Percentiles rank a stretch among this genome's conserved stretches.
These are phyloP conservation scores for Lecanicillium sp. DNA, from an alignment of 2,329 filamentous ascomycete genomes.

Conservation along the genomic window DNA sequence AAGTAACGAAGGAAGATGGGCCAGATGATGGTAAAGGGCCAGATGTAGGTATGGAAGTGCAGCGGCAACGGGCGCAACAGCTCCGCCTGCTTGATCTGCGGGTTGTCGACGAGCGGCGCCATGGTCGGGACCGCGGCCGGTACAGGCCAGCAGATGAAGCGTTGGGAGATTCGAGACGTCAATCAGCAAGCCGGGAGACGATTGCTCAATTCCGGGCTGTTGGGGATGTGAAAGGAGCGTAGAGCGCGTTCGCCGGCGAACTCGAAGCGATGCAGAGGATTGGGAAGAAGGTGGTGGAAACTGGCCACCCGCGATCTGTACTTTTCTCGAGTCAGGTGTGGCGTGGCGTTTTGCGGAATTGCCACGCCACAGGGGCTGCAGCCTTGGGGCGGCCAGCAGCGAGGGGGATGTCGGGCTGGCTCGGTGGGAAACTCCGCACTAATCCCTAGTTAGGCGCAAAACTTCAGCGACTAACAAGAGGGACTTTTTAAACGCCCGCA, in stretches of 20 bases:
- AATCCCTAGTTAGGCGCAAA: no score
- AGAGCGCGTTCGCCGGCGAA: not conserved
- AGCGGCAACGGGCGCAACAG: slow-evolving; percentile 80
- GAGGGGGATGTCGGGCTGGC: no score
- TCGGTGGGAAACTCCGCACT: no score
- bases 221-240: not conserved
- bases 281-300: slow-evolving; percentile 6
- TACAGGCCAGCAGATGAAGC: slow-evolving; percentile 2
- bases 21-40: slow-evolving; percentile 90
- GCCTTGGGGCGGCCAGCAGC: no score
- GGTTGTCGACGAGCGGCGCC: slow-evolving; percentile 82
- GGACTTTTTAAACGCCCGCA: no score
- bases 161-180: not conserved
- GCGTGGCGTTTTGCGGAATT: not conserved
- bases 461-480: no score
- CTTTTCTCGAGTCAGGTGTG: slow-evolving; percentile 6
- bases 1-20: slow-evolving; percentile 87
- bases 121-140: slow-evolving; percentile 28
- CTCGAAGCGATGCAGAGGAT: slow-evolving; percentile 4
- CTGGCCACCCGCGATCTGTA: slow-evolving; percentile 8
- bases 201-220: slow-evolving; percentile 1
- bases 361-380: no score
- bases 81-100: slow-evolving; percentile 80
- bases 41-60: slow-evolving; percentile 79
- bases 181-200: not conserved